Conservation (phyloP, 2,329 filamentous ascomycete genomes). For the Lasiodiplodia gonubiensis region DNA sequence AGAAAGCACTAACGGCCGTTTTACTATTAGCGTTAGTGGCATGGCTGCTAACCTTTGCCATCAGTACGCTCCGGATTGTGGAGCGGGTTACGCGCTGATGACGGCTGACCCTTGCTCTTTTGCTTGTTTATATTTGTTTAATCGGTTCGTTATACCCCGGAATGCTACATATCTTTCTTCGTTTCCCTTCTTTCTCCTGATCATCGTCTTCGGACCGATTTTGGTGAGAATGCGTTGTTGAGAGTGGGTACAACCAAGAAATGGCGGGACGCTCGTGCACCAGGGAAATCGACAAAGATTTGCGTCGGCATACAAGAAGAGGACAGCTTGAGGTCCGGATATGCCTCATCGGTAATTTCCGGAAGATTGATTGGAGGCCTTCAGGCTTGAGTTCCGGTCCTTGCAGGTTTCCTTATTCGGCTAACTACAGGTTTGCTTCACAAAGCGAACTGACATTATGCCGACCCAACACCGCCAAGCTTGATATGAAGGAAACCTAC, state of each 20-base stretch:
- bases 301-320: not conserved
- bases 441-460: slow-evolving; percentile 1
- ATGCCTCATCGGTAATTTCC: not conserved
- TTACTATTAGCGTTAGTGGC: slow-evolving; percentile 80
- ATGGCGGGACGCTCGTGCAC: slow-evolving; percentile 16
- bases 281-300: not conserved
- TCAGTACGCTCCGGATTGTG: slow-evolving; percentile 61
- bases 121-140: slow-evolving; percentile 21
- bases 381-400: not conserved
- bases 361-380: not conserved
- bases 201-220: slow-evolving; percentile 16
- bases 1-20: slow-evolving; percentile 76
- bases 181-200: slow-evolving; percentile 22
- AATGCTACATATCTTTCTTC: slow-evolving; percentile 19
- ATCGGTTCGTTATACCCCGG: slow-evolving; percentile 25
- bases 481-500: not conserved
- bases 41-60: slow-evolving; percentile 89
- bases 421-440: slow-evolving; percentile 12
- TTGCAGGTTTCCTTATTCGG: slow-evolving; percentile 3
- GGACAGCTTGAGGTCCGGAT: not conserved
- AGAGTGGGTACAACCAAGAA: slow-evolving; percentile 22
- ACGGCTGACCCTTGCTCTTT: not conserved
- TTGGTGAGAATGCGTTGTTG: slow-evolving; percentile 14
- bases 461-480: not conserved
- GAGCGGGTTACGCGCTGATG: slow-evolving; percentile 26